phyloP scores from a whole-genome alignment of 2,329 filamentous ascomycete genomes.

The Microdochium nivale region DNA sequence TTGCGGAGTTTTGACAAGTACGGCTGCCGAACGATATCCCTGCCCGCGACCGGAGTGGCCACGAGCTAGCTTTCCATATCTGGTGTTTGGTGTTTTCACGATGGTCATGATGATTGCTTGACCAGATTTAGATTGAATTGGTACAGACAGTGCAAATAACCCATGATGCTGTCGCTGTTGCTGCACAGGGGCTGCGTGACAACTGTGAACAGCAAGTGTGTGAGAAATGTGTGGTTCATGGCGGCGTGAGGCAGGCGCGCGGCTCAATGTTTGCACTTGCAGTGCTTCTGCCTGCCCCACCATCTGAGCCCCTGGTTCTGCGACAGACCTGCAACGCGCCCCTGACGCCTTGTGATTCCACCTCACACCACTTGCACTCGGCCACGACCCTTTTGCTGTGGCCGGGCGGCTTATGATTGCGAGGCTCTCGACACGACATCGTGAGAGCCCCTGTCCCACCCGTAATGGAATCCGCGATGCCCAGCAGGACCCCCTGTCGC shows the following conservation, averaged over 20 bases:
- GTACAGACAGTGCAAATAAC: too few relatives aligned
- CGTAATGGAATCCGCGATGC: too few relatives aligned
- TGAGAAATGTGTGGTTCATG: too few relatives aligned
- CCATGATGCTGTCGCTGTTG: too few relatives aligned
- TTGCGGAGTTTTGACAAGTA: not conserved
- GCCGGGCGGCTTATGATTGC: too few relatives aligned
- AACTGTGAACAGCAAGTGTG: too few relatives aligned
- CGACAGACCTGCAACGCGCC: not conserved
- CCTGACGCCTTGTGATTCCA: not conserved
- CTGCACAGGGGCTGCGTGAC: too few relatives aligned
- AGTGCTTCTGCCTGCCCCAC: not conserved
- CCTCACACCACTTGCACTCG: not conserved
- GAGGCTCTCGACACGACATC: too few relatives aligned
- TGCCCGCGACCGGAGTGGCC: not conserved
- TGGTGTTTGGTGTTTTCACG: not conserved
- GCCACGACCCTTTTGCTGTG: too few relatives aligned
- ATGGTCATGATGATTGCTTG: not conserved
- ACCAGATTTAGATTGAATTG: not conserved
- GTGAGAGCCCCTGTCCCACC: too few relatives aligned
- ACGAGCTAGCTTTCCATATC: not conserved
- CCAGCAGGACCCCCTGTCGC: too few relatives aligned
- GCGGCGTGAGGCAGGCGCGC: not conserved
- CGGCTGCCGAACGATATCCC: not conserved
- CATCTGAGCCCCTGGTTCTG: not conserved
- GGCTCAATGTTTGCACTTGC: not conserved